Conservation (phyloP, 1,284 basidiomycete species). For the Coriolopsis trogii region DNA sequence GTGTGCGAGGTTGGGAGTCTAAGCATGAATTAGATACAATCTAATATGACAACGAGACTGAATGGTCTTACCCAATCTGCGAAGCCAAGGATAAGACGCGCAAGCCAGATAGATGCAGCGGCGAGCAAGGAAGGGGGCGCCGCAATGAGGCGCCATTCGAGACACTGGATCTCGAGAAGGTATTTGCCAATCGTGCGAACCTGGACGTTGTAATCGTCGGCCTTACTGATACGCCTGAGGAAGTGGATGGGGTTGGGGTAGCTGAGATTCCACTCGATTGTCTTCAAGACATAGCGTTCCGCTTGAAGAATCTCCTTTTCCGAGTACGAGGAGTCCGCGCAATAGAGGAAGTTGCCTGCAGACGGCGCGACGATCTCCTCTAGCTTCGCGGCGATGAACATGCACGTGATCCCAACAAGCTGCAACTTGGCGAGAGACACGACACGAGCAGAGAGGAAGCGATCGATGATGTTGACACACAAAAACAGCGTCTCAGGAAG, state of each 20-base stretch:
- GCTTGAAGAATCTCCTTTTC: conserved; percentile 91
- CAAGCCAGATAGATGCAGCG: conserved; percentile 92
- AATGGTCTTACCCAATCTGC: conserved; percentile 78
- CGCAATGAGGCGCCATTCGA: conserved; percentile 86
- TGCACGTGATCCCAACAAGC: conserved; percentile 91
- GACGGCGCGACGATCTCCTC: conserved; percentile 96
- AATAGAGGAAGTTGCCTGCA: conserved; percentile 85
- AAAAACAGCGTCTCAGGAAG: conserved; percentile 97
- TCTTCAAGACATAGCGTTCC: conserved; percentile 91
- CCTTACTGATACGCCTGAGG: conserved; percentile 91
- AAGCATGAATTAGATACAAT: conserved; percentile 15
- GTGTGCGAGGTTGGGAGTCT: conserved; percentile 89
- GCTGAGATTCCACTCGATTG: conserved; percentile 89
- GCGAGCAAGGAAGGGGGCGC: conserved; percentile 87
- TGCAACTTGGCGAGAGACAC: conserved; percentile 94
- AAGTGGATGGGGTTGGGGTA: conserved; percentile 96
- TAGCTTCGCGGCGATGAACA: conserved; percentile 95
- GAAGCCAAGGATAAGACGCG: conserved; percentile 80
- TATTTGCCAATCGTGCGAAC: conserved; percentile 93
- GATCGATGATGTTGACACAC: conserved; percentile 94
- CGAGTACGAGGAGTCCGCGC: conserved; percentile 87
- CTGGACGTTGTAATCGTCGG: conserved; percentile 93
- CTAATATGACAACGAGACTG: neutral
- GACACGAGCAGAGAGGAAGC: conserved; percentile 89
- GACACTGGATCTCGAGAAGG: conserved; percentile 86